Base-by-base conservation (phyloP, 805 yeast genomes). In the Kodamaea leandrae region DNA sequence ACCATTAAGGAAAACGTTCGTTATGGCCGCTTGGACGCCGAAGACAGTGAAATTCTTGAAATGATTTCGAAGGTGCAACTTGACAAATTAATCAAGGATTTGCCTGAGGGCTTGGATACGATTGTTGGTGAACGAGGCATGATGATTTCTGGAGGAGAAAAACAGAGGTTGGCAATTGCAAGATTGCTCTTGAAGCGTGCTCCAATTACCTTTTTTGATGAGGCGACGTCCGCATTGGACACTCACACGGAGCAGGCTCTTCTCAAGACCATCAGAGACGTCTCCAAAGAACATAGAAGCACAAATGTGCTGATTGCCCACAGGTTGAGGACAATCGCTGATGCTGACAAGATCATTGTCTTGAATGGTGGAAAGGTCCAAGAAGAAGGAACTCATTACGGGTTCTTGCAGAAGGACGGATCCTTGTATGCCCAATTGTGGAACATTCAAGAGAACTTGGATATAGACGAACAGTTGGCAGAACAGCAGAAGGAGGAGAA, bases 101-200 rank as follows among this genome's bases (percentile, higher is more conserved):
- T 93, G 35, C 98, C 99, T 0, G 85, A 86, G 10, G 96, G 97
- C 1, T 68, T 77, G 29, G 70, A 83, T 20, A 93, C 98, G 0
- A 71, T 86, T 43, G 99, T 93, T 13, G 99, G 99, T 36, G 99
- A 93, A 61, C 72, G 95, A 57, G 99, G 99, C n/a, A 75, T 93
- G 76, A 93, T 93, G 99, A 90, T 93, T 35, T 88, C 96, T 18
- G 99, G 99, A n/a, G 99, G 99, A 46, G 99, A 93, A 60, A 90
- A 93, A 60, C 99, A 93, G 64, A 71, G 99, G 47, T 70, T 93
- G 32, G 98, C 99, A 0, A 88, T 93, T 49, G 93, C 97, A 1
- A 74, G 99, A 48, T 77, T 93, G n/a, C 62, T 93, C 32, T 65
- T 93, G 51, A 93, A 93, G 61, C 74, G 79, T 48, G 80, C 97